Base-by-base conservation (phyloP, 495 filamentous ascomycete species). In the Massariosphaeria phaeospora region DNA sequence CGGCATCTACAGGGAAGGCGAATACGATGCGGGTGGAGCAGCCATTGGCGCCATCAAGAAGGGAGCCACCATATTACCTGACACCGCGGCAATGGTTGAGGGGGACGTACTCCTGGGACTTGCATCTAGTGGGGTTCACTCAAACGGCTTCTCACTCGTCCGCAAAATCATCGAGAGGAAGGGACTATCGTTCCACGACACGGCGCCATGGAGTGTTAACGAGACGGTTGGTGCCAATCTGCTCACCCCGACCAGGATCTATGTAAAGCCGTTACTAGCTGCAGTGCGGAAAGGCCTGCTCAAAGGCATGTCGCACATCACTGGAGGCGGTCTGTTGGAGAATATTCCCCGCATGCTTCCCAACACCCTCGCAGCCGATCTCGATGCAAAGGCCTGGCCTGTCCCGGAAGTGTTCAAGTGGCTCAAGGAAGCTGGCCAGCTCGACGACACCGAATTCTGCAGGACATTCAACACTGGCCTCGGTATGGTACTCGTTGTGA, bases 291-390 rank as follows among this genome's bases (percentile, higher is more conserved):
- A 77, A 41, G 69, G 73, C 38, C 67, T 82, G 24, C 62, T 96
- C 66, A 91, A 91, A 71, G 93, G 93, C 57, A 85, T 96, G 66
- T 84, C 91, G 6, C 93, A 98, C 67, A 96, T 98, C 72, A 98
- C 93, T 2, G 93, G 93, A 25, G 93, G 93, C 48, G 93, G 93
- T 5, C 76, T 97, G 13, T 74, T 83, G 8, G 93, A 98, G 65
- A 96, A 96, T 72, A 80, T 98, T 4, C 93, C 93, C 21, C 79
- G 93, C 26, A 95, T 95, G 86, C 78, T 98, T 2, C 93, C 93
- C 1, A 50, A 70, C 1, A 73, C 81, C 24, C 79, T 97, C 3
- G 76, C 85, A 3, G 90, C 86, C 9, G 78, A 85, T 62, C 77
- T 98, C 44, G 84, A 96, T 58, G 84, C 86, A 13, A 66, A 69